Evolutionary conservation across 495 filamentous ascomycete genomes (phyloP).

Genomic region (Xylona heveae): DNA sequence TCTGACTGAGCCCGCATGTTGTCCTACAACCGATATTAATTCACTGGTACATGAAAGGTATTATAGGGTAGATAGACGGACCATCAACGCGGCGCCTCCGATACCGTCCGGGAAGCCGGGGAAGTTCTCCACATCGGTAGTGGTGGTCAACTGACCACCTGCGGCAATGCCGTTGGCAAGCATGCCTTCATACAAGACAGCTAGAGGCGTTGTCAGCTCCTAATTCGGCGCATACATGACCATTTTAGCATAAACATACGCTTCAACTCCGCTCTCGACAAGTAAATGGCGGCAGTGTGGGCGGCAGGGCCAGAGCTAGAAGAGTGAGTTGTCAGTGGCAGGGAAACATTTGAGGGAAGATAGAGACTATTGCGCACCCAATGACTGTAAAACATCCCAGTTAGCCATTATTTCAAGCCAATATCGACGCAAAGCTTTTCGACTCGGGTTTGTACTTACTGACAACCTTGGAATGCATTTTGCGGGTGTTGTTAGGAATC

Average conservation of each 20-base stretch:
- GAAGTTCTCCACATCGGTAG: slow-evolving; percentile 95
- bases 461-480: slow-evolving; percentile 66
- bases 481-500: slow-evolving; percentile 13
- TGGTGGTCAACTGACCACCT: slow-evolving; percentile 91
- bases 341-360: slow-evolving; percentile 6
- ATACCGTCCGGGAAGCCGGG: slow-evolving; percentile 84
- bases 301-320: slow-evolving; percentile 92
- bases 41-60: background rate
- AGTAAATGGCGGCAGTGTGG: slow-evolving; percentile 92
- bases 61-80: slow-evolving; percentile 10
- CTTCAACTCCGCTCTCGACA: slow-evolving; percentile 79
- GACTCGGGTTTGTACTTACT: slow-evolving; percentile 24
- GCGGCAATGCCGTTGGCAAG: slow-evolving; percentile 91
- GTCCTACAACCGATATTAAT: slow-evolving; percentile 26
- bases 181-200: slow-evolving; percentile 92
- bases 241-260: slow-evolving; percentile 18
- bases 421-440: background rate
- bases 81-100: slow-evolving; percentile 71
- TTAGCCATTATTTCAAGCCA: background rate
- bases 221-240: too few species aligned
- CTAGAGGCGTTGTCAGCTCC: slow-evolving; percentile 16
- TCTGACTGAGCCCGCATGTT: slow-evolving; percentile 81
- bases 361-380: slow-evolving; percentile 11
- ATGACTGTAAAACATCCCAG: slow-evolving; percentile 9
- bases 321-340: slow-evolving; percentile 22